These are phyloP conservation scores for Phytophthora boehmeriae DNA, from an alignment of 352 stramenopile genomes.

Conservation along the genomic window DNA sequence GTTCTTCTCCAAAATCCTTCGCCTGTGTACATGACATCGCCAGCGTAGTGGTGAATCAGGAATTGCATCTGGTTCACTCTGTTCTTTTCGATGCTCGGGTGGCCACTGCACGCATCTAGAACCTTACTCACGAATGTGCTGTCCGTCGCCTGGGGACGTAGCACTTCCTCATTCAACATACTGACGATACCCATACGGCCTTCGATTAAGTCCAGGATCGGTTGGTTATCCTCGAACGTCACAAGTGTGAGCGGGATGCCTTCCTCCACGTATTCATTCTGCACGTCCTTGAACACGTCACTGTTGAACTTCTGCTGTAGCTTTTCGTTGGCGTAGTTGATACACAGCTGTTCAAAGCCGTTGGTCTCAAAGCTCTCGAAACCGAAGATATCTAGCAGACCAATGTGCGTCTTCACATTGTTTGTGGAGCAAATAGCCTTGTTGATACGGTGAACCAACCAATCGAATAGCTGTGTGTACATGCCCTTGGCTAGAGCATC, in stretches of 20 bases:
- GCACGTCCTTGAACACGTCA: slow-evolving; percentile 95
- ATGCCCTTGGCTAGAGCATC: slow-evolving; percentile 97
- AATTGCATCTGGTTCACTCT: slow-evolving; percentile 86
- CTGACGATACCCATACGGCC: slow-evolving; percentile 88
- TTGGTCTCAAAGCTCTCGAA: slow-evolving; percentile 94
- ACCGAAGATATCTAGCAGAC: slow-evolving; percentile 96
- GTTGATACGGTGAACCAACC: slow-evolving; percentile 92
- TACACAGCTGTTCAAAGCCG: slow-evolving; percentile 92
- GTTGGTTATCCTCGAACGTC: slow-evolving; percentile 93
- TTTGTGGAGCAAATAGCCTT: slow-evolving; percentile 78
- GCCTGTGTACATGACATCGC: slow-evolving; percentile 83
- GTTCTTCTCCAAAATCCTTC: slow-evolving; percentile 86
- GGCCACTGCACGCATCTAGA: slow-evolving; percentile 70
- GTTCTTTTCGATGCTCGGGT: slow-evolving; percentile 87
- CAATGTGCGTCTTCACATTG: slow-evolving; percentile 86
- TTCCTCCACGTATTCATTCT: slow-evolving; percentile 95
- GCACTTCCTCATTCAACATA: slow-evolving; percentile 96
- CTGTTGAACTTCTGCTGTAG: slow-evolving; percentile 92
- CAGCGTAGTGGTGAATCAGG: slow-evolving; percentile 83
- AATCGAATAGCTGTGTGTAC: slow-evolving; percentile 97
- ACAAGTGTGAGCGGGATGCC: slow-evolving; percentile 85
- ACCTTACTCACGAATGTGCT: slow-evolving; percentile 86
- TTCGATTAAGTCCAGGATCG: slow-evolving; percentile 91
- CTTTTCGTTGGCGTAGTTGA: slow-evolving; percentile 93
- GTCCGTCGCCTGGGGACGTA: slow-evolving; percentile 86